Evolutionary conservation across 345 rosid species (phyloP).

Genomic region (Rhodamnia argentea): DNA sequence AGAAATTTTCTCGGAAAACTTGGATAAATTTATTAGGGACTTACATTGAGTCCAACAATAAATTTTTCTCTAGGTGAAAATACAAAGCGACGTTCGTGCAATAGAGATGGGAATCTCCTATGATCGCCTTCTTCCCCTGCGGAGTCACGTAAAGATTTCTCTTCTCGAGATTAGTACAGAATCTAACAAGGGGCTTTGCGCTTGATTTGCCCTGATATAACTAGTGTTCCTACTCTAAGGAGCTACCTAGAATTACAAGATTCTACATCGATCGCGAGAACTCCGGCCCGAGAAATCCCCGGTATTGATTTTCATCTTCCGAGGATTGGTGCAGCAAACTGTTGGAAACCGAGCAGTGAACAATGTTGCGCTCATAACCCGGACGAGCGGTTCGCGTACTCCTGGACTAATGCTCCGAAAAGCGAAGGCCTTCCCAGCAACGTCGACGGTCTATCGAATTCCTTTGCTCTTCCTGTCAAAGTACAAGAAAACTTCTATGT

Average conservation of each 20-base stretch:
- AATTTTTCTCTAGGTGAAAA: neutral
- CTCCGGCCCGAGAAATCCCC: neutral
- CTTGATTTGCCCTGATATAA: neutral
- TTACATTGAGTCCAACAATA: neutral
- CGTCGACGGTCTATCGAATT: constrained; percentile 65
- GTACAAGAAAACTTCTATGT: neutral
- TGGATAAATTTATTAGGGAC: neutral
- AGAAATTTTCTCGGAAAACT: neutral
- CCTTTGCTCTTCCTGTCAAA: constrained; percentile 57
- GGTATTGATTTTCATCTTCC: neutral
- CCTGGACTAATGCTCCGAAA: constrained; percentile 82
- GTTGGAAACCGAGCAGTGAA: neutral
- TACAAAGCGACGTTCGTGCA: neutral
- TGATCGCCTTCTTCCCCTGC: neutral
- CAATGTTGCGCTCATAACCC: constrained; percentile 22
- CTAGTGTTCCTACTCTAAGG: neutral
- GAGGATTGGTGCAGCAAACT: neutral
- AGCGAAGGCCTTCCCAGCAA: constrained; percentile 63
- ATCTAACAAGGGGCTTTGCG: neutral
- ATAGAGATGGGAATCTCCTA: neutral
- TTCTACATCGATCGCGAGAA: neutral
- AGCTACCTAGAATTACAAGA: neutral
- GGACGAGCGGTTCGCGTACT: constrained; percentile 76
- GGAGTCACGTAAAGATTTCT: neutral
- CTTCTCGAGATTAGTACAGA: neutral